Conservation (phyloP, 495 filamentous ascomycete genomes). For the Peziza echinospora region DNA sequence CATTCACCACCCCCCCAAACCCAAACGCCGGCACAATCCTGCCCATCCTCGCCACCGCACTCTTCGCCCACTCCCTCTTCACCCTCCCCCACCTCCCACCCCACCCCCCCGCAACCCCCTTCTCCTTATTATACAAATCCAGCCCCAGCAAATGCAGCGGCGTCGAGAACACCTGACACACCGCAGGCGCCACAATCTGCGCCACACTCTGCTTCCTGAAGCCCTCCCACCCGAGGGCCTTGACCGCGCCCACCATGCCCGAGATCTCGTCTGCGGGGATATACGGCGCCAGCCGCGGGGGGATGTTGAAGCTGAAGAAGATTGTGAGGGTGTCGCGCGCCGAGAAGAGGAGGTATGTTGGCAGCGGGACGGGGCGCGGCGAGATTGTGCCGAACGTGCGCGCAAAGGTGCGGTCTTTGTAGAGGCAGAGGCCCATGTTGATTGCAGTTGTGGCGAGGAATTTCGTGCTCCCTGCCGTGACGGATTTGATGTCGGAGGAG, state of each 20-base stretch:
- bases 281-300: constrained; percentile 46
- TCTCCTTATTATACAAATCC: constrained; percentile 65
- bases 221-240: constrained; percentile 30
- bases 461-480: constrained; percentile 55
- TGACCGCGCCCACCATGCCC: constrained; percentile 27
- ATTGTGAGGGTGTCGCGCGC: constrained; percentile 75
- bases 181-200: constrained; percentile 62
- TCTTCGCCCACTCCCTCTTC: constrained; percentile 53
- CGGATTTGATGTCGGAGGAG: constrained; percentile 19
- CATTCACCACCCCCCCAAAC: constrained; percentile 75
- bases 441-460: constrained; percentile 64
- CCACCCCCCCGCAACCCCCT: constrained; percentile 23
- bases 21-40: constrained; percentile 91
- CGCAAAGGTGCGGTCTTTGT: constrained; percentile 80
- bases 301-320: constrained; percentile 84
- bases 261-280: constrained; percentile 22
- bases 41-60: constrained; percentile 59
- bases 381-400: constrained; percentile 48
- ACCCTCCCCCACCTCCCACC: constrained; percentile 41
- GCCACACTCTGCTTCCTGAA: constrained; percentile 33
- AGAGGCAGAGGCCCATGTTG: constrained; percentile 76
- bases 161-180: constrained; percentile 61
- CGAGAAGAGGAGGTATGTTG: constrained; percentile 61
- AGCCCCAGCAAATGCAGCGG: constrained; percentile 74
- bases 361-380: constrained; percentile 33